phyloP scores from a whole-genome alignment of 208 protist genomes.

The Wallacemonas sp. region DNA sequence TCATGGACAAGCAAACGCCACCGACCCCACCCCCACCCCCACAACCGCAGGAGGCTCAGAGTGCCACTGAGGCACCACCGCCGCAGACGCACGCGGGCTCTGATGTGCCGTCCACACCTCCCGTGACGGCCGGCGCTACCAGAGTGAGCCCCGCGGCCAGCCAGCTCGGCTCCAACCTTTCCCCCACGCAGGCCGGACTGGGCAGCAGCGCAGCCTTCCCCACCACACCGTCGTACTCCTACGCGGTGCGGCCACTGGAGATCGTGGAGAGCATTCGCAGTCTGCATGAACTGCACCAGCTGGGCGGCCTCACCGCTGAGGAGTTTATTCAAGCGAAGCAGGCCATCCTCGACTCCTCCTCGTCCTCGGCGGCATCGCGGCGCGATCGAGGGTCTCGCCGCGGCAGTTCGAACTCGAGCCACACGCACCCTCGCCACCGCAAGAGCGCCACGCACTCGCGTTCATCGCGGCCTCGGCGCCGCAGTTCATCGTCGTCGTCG shows the following conservation, averaged over 20 bases:
- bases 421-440: conserved; percentile 14
- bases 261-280: conserved; percentile 67
- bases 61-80: too few relatives aligned
- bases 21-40: too few relatives aligned
- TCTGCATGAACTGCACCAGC: conserved; percentile 66
- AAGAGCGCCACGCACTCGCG: conserved; percentile 12
- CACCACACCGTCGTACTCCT: not conserved
- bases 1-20: too few relatives aligned
- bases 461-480: not conserved
- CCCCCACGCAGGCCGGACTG: not conserved
- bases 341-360: conserved; percentile 46
- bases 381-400: not conserved
- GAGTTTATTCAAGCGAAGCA: conserved; percentile 83
- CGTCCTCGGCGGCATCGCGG: conserved; percentile 13
- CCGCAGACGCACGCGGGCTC: too few relatives aligned
- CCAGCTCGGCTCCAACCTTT: too few relatives aligned
- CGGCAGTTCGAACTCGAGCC: not conserved
- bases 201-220: conserved; percentile 17
- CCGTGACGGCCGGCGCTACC: too few relatives aligned
- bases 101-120: too few relatives aligned
- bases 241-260: conserved; percentile 33
- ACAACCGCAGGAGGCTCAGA: too few relatives aligned
- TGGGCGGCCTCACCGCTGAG: conserved; percentile 63
- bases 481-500: conserved; percentile 18
- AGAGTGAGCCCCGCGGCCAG: not conserved